Evolutionary conservation across 345 rosid species (phyloP), one percentile per base, ranked within the genome.

Genomic region (Citrus sp.): DNA sequence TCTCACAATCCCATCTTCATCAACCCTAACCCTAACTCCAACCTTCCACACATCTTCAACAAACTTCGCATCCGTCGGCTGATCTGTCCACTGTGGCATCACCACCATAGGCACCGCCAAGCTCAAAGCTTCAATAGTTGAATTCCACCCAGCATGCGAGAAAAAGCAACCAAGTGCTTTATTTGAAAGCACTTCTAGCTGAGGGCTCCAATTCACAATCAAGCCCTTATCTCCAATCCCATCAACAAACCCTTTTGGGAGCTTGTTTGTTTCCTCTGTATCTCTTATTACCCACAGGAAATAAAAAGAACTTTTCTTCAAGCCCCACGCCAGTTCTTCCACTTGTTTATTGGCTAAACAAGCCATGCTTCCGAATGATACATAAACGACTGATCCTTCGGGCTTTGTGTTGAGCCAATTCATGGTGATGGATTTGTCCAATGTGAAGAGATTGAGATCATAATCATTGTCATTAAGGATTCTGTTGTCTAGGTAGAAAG

Each of bases 281-380:
- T 82, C 72, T 78, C 89, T 88, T 16, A 89, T 82, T 18, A 82
- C 90, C 95, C 93, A 93, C 51, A 90, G 34, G 88, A 86, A 90
- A 40, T 84, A 25, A 55, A 79, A 82, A 60, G 77, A 79, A 30
- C 65, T 80, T 37, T 59, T 49, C 42, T 77, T 79, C 69, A 88
- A 16, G 0, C 83, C 94, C 62, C 73, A 81, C 32, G 93, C 86
- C 7, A 93, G 65, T 79, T 93, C 94, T 65, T 81, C 80, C 88
- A 86, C 89, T 67, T 91, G 95, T 34, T 74, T 63, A 10, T 37
- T 65, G 81, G 84, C 77, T 56, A 88, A 71, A 28, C 72, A 30
- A 9, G 88, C 81, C 83, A 90, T 10, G n/a, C n/a, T n/a, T n/a
- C 97, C 95, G 54, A 91, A 93, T 7, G 97, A 86, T 18, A 86